Conservation (phyloP, 176 grass and related monocot species). For the Carex cristatella region DNA sequence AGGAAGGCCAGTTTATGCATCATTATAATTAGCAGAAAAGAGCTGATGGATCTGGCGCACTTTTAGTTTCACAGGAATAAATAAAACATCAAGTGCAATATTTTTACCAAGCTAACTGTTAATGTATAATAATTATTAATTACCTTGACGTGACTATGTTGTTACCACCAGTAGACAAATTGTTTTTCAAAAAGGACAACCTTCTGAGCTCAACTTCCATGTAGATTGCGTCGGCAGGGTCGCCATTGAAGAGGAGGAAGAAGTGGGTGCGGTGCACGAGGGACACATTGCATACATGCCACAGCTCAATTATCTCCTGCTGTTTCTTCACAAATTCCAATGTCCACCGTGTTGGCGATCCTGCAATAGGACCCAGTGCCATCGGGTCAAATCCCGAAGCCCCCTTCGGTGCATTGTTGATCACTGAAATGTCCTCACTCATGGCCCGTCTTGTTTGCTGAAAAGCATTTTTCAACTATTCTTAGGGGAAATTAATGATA, state of each 20-base stretch:
- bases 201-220: constrained; percentile 84
- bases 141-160: constrained; percentile 45
- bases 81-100: not conserved
- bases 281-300: constrained; percentile 77
- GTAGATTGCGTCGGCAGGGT: constrained; percentile 69
- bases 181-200: constrained; percentile 57
- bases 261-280: constrained; percentile 83
- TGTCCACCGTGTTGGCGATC: constrained; percentile 36
- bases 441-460: constrained; percentile 14
- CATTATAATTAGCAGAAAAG: not conserved
- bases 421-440: constrained; percentile 22
- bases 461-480: not conserved
- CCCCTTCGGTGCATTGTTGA: constrained; percentile 7
- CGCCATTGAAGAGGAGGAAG: constrained; percentile 86
- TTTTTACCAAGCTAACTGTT: not conserved
- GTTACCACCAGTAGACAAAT: constrained; percentile 27
- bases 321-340: constrained; percentile 66
- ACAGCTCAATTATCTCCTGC: constrained; percentile 62
- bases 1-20: not conserved
- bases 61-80: not conserved
- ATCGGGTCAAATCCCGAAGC: constrained; percentile 1
- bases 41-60: not conserved
- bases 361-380: constrained; percentile 4
- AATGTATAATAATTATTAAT: not conserved
- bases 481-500: not conserved